These are phyloP conservation scores for Cryptococcus sp. DNA, from an alignment of 1,284 basidiomycete species.

Conservation along the genomic window DNA sequence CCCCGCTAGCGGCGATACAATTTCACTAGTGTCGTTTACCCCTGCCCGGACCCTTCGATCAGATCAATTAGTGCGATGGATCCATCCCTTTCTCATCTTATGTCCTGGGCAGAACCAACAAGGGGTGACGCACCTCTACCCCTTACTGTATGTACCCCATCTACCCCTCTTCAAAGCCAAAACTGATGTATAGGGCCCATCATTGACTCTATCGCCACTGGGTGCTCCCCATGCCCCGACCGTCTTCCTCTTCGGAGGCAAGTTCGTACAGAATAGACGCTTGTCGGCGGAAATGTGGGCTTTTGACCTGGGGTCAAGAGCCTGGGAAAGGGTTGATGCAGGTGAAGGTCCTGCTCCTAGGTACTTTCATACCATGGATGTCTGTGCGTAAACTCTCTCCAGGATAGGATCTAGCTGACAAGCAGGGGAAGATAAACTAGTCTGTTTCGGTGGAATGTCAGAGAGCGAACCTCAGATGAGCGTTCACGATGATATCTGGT, in stretches of 20 bases:
- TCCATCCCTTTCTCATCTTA: constrained; percentile 56
- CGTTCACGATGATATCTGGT: constrained; percentile 78
- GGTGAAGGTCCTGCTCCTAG: constrained; percentile 59
- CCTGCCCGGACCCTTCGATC: too few species aligned
- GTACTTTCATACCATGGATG: constrained; percentile 87
- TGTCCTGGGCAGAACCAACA: constrained; percentile 75
- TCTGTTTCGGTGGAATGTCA: constrained; percentile 88
- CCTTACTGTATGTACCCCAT: constrained; percentile 62
- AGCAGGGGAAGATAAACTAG: constrained; percentile 76
- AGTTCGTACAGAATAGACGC: constrained; percentile 74
- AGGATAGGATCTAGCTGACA: not conserved
- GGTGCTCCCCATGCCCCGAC: constrained; percentile 29
- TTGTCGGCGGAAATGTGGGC: constrained; percentile 85
- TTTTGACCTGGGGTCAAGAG: constrained; percentile 72
- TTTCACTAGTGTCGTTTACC: too few species aligned
- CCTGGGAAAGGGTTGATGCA: constrained; percentile 68
- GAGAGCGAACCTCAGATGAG: constrained; percentile 55
- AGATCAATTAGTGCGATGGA: constrained; percentile 18
- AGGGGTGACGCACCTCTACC: constrained; percentile 81
- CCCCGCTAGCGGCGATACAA: too few species aligned
- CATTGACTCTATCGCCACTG: constrained; percentile 40
- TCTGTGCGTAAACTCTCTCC: constrained; percentile 57
- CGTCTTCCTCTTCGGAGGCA: constrained; percentile 63
- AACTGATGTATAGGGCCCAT: constrained; percentile 30
- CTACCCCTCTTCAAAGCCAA: not conserved